Evolutionary conservation across 192 early-diverging fungal species (phyloP), one percentile per base, ranked within the genome.

Genomic region (Linderina pennispora): DNA sequence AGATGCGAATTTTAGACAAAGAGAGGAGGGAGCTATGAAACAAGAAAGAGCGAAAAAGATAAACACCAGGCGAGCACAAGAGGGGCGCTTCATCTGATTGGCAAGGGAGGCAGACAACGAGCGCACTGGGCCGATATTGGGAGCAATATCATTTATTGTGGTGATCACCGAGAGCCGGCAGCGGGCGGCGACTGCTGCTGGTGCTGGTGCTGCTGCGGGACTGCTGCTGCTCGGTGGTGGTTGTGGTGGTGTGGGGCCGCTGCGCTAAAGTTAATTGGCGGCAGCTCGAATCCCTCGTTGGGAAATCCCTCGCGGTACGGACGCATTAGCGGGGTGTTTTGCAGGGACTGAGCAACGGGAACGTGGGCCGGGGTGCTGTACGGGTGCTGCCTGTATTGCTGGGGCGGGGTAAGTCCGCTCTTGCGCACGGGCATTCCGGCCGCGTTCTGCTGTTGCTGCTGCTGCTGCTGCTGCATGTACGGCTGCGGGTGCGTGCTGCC

Each of bases 321-420:
- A 8, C 54, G 65, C 41, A 69, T 69, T 33, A 62, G 36, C 39
- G 65, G 65, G 4, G 65, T 69, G 36, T 45, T 47, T 31, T 69
- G 65, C 41, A 69, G 40, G 4, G 65, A 62, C 13, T 59, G 63
- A 0, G 50, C 41, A 5, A 10, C 50, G 16, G 40, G 21, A 23
- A 23, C 39, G 39, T 26, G 23, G 6, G 28, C 28, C 6, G 28
- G 28, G 28, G 6, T 23, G n/a, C 19, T 38, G 21, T 53, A 24
- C 22, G 21, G 38, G 14, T 38, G 15, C 24, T 11, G 21, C 28
- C 28, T 31, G 28, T 31, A 31, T 11, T 31, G 28, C 28, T 31
- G 28, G n/a, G n/a, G n/a, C 28, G 28, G 28, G 28, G 5, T 31
- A 31, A 31, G 11, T 5, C 28, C 11, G 28, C 11, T 31, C 28